Evolutionary conservation across 352 stramenopile genomes (phyloP), one percentile per base, ranked within the genome.

Genomic region (Phytophthora idaei): DNA sequence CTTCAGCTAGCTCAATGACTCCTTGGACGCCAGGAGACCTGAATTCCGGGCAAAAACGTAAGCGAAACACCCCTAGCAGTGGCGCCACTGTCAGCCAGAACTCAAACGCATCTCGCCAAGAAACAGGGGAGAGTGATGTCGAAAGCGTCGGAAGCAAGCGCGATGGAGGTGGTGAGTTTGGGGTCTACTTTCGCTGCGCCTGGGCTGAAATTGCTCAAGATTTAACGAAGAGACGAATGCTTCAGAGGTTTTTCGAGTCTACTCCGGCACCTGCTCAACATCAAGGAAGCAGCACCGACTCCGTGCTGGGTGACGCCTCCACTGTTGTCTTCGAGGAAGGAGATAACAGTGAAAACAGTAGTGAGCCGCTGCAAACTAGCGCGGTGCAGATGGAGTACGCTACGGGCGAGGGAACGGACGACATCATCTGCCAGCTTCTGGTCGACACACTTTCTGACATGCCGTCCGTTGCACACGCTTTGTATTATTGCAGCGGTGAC

Each of bases 401-500:
- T 9, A 77, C 65, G 10, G 66, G 83, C 29, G 29, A 54, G 12
- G 71, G 77, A 44, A 53, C 64, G 0, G 68, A 84, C 17, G 39
- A 52, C 2, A 39, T 81, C 11, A 67, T 81, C 12, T 70, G 46
- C 37, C 68, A 70, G 32, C 65, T 87, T 3, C 71, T 78, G 47
- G 54, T 83, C 15, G 59, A 77, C 21, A 87, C 74, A 1, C 51
- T 66, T 4, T 65, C 81, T 32, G 54, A 67, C 12, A 36, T 66
- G 28, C 44, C 55, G 39, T 17, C 67, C 5, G 57, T 85, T 32
- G 47, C 78, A 1, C 63, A 86, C 52, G 79, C 77, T 14, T 54
- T 88, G 25, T 86, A 81, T 55, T 85, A 78, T 50, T 68, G 64
- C 34, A 79, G 66, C 17, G 75, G 79, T 1, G 50, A 79, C 41